Evolutionary conservation across 2,329 filamentous ascomycete genomes (phyloP).

Genomic region (Zymoseptoria brevis): DNA sequence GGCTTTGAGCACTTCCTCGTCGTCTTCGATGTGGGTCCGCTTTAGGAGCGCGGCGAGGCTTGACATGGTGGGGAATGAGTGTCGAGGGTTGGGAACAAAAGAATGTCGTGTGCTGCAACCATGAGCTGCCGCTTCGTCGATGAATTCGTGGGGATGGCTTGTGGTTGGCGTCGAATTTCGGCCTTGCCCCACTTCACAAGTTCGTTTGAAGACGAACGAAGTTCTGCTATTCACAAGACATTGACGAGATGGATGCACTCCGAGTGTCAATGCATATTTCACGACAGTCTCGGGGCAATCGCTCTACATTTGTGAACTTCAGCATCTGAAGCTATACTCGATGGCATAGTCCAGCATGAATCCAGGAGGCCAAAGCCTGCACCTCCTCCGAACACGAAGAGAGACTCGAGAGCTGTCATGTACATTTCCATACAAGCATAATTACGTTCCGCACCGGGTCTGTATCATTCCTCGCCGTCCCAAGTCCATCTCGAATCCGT

Average conservation of each 20-base stretch:
- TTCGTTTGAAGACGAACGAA: no score
- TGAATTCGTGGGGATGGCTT: no score
- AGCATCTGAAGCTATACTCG: background rate
- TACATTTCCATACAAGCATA: constrained; percentile 15
- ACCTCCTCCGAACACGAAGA: background rate
- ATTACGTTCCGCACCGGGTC: constrained; percentile 14
- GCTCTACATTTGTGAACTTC: background rate
- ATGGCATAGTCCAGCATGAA: background rate
- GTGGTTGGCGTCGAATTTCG: no score
- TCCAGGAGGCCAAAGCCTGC: background rate
- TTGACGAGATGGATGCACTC: no score
- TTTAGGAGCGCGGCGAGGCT: constrained; percentile 48
- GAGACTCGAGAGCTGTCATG: constrained; percentile 1
- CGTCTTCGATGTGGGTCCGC: constrained; percentile 56
- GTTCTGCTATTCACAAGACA: no score
- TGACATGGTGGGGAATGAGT: constrained; percentile 2
- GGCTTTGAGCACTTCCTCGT: constrained; percentile 63
- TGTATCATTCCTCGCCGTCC: constrained; percentile 1
- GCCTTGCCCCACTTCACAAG: no score
- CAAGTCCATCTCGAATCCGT: constrained; percentile 2
- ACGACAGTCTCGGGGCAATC: no score
- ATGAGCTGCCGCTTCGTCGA: background rate
- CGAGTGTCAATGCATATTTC: no score
- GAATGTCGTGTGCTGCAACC: background rate
- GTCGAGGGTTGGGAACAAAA: background rate